These are phyloP conservation scores for Peltaster fructicola DNA, from an alignment of 2,329 filamentous ascomycete species.

Conservation along the genomic window DNA sequence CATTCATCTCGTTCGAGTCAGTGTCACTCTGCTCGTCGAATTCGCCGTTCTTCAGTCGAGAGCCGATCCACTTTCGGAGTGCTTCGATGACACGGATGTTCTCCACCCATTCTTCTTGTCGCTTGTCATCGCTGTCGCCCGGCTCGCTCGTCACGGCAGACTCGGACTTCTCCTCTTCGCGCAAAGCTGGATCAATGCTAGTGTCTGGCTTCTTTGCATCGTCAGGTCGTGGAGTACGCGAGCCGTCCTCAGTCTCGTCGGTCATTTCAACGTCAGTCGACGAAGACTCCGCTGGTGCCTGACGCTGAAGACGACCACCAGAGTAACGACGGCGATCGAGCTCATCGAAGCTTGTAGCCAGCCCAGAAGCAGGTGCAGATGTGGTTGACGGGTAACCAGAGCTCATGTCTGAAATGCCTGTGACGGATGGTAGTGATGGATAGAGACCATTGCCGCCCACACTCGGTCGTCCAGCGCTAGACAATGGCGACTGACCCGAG, in stretches of 20 bases:
- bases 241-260: constrained; percentile 23
- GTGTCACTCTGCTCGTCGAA: constrained; percentile 19
- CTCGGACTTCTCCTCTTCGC: constrained; percentile 15
- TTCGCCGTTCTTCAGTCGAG: constrained; percentile 35
- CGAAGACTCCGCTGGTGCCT: constrained; percentile 25
- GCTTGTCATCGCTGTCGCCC: constrained; percentile 24
- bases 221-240: constrained; percentile 17
- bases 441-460: constrained; percentile 50
- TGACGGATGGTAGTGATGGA: constrained; percentile 55
- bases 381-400: constrained; percentile 45
- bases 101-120: constrained; percentile 41
- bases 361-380: constrained; percentile 48
- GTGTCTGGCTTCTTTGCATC: constrained; percentile 16
- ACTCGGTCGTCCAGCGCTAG: constrained; percentile 41
- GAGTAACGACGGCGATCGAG: constrained; percentile 44
- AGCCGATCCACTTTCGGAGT: constrained; percentile 38
- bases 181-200: constrained; percentile 21
- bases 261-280: constrained; percentile 28
- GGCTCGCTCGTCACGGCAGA: constrained; percentile 13
- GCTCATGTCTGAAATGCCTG: constrained; percentile 41
- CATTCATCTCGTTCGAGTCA: no score
- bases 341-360: constrained; percentile 45
- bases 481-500: constrained; percentile 60
- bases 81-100: constrained; percentile 47
- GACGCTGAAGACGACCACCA: constrained; percentile 40